Conservation (phyloP, 148 eudicot species). For the Camellia lanceoleosa region DNA sequence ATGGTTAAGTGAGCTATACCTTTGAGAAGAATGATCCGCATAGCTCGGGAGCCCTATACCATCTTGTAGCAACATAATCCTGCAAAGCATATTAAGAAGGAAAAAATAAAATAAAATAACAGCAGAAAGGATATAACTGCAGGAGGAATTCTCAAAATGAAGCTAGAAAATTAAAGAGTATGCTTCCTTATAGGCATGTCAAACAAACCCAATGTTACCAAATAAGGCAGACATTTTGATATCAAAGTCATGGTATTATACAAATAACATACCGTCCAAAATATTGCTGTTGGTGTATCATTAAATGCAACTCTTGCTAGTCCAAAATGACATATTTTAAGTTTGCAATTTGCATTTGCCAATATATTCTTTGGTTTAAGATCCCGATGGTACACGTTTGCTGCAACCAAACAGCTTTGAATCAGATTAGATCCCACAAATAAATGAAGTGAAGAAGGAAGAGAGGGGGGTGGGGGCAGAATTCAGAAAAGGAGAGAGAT, state of each 20-base stretch:
- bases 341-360: conserved; percentile 93
- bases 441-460: neutral
- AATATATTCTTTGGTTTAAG: conserved; percentile 90
- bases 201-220: neutral
- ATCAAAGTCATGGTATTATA: neutral
- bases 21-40: conserved; percentile 84
- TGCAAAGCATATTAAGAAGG: conserved; percentile 21
- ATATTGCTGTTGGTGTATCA: conserved; percentile 71
- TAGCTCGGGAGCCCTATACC: conserved; percentile 97
- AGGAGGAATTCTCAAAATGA: neutral
- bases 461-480: neutral
- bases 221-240: neutral
- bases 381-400: conserved; percentile 92
- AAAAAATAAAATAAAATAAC: neutral
- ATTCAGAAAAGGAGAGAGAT: no score
- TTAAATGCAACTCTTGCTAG: conserved; percentile 89
- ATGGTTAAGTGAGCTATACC: conserved; percentile 24
- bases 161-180: neutral
- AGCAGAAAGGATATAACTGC: neutral
- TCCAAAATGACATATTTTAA: conserved; percentile 92
- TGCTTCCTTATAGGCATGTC: neutral
- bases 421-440: conserved; percentile 5
- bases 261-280: conserved; percentile 71
- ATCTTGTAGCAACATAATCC: conserved; percentile 97
- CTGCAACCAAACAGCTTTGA: conserved; percentile 44